phyloP scores from a whole-genome alignment of 2,329 filamentous ascomycete species.

The Ascochyta rabiei region DNA sequence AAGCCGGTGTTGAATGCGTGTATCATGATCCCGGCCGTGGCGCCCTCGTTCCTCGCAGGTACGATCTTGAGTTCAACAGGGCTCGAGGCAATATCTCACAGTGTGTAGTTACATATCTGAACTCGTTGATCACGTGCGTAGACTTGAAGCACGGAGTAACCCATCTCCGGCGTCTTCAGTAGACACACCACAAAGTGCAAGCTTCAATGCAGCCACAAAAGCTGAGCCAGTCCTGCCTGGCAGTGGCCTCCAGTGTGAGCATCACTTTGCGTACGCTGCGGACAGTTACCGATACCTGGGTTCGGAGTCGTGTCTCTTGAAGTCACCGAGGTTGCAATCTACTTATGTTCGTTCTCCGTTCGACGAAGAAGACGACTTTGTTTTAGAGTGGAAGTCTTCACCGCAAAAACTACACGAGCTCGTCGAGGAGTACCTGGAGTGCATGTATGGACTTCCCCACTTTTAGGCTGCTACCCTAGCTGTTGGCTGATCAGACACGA shows the following conservation, averaged over 20 bases:
- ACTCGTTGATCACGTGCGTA: constrained; percentile 45
- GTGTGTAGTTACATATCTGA: constrained; percentile 41
- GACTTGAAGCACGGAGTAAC: constrained; percentile 25
- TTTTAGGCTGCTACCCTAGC: background rate
- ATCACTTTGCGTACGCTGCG: constrained; percentile 42
- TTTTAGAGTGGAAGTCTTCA: constrained; percentile 31
- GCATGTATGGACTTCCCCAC: constrained; percentile 24
- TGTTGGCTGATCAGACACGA: background rate
- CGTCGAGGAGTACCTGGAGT: constrained; percentile 37
- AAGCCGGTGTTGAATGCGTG: constrained; percentile 43
- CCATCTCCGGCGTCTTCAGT: constrained; percentile 29
- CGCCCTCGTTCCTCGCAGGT: constrained; percentile 40
- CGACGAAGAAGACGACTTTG: constrained; percentile 34
- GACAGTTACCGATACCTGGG: constrained; percentile 45
- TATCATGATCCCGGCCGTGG: constrained; percentile 45
- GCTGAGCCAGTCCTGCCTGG: constrained; percentile 25
- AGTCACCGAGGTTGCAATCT: constrained; percentile 36
- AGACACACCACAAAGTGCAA: constrained; percentile 18
- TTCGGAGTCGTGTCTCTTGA: constrained; percentile 42
- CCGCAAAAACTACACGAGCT: constrained; percentile 37
- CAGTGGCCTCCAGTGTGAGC: constrained; percentile 29
- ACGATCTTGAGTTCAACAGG: background rate
- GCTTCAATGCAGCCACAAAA: constrained; percentile 13
- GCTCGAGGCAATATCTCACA: background rate
- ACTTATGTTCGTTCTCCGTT: constrained; percentile 22